phyloP scores from a whole-genome alignment of 2,329 filamentous ascomycete species.

The Bipolaris cookei region DNA sequence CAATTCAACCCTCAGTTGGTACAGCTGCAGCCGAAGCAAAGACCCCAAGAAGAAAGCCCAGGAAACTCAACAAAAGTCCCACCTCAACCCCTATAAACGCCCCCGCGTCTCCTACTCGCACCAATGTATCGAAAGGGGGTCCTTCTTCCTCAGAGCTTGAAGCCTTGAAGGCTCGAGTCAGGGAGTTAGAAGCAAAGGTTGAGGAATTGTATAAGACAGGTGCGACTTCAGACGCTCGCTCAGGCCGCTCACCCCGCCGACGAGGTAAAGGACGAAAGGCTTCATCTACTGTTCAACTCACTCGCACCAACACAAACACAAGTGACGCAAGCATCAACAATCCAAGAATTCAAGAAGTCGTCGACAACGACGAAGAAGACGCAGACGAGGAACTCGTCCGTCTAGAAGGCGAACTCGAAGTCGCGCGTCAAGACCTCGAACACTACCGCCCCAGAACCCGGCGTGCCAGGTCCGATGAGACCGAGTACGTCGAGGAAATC shows the following conservation, averaged over 20 bases:
- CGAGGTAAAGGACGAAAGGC: conserved; percentile 42
- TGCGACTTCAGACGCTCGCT: conserved; percentile 12
- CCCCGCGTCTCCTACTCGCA: conserved; percentile 3
- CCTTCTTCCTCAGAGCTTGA: conserved; percentile 39
- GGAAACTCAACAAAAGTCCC: conserved; percentile 45
- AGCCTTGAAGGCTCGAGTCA: conserved; percentile 45
- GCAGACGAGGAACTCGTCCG: conserved; percentile 43
- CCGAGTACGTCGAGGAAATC: conserved; percentile 42
- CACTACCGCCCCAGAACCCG: conserved; percentile 26
- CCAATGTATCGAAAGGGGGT: conserved; percentile 4
- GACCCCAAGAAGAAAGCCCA: conserved; percentile 28
- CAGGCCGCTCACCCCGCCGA: conserved; percentile 39
- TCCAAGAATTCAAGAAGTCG: conserved; percentile 18
- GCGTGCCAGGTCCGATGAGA: conserved; percentile 15
- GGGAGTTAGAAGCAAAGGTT: conserved; percentile 46
- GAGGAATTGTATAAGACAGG: conserved; percentile 42
- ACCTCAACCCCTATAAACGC: conserved; percentile 8
- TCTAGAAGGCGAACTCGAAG: conserved; percentile 43
- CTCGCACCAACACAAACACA: conserved; percentile 22
- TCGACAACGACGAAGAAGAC: conserved; percentile 30
- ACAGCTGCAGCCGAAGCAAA: neutral
- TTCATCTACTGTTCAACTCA: conserved; percentile 29
- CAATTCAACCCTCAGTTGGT: conserved; percentile 18
- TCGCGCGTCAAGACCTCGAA: conserved; percentile 40
- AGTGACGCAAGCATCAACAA: conserved; percentile 13